phyloP scores from a whole-genome alignment of 2,329 filamentous ascomycete species.

The Fusarium zealandicum region DNA sequence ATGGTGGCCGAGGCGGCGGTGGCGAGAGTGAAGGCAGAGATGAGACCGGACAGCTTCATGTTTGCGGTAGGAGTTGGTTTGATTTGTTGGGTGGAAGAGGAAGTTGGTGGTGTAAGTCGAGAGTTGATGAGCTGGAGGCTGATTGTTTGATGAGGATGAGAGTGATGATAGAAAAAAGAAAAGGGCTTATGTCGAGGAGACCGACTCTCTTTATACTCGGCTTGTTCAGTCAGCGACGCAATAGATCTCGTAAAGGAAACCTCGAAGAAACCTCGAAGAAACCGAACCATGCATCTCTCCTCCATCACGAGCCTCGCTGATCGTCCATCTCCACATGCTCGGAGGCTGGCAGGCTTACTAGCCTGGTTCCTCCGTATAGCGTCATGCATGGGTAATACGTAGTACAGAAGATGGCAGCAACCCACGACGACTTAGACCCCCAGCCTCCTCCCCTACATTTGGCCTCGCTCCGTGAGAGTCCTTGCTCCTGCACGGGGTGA shows the following conservation, averaged over 20 bases:
- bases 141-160: slow-evolving; percentile 22
- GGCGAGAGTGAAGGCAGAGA: slow-evolving; percentile 50
- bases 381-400: slow-evolving; percentile 29
- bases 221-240: background rate
- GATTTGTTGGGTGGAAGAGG: slow-evolving; percentile 9
- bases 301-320: slow-evolving; percentile 30
- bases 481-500: background rate
- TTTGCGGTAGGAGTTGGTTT: slow-evolving; percentile 39
- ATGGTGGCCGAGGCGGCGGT: slow-evolving; percentile 48
- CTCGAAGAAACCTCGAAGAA: too few relatives aligned
- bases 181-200: slow-evolving; percentile 17
- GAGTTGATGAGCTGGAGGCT: slow-evolving; percentile 15
- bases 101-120: slow-evolving; percentile 12
- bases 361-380: slow-evolving; percentile 15
- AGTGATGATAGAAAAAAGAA: slow-evolving; percentile 18
- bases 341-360: slow-evolving; percentile 23
- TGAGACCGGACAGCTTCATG: slow-evolving; percentile 54
- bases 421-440: background rate
- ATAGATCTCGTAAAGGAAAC: slow-evolving; percentile 13
- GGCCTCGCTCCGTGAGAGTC: background rate
- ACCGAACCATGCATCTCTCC: slow-evolving; percentile 28
- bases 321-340: slow-evolving; percentile 27
- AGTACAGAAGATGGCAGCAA: slow-evolving; percentile 8
- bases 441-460: background rate
- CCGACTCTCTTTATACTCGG: slow-evolving; percentile 35